Evolutionary conservation across 306 rosid species (phyloP).

Genomic region (Arachis stenosperma): DNA sequence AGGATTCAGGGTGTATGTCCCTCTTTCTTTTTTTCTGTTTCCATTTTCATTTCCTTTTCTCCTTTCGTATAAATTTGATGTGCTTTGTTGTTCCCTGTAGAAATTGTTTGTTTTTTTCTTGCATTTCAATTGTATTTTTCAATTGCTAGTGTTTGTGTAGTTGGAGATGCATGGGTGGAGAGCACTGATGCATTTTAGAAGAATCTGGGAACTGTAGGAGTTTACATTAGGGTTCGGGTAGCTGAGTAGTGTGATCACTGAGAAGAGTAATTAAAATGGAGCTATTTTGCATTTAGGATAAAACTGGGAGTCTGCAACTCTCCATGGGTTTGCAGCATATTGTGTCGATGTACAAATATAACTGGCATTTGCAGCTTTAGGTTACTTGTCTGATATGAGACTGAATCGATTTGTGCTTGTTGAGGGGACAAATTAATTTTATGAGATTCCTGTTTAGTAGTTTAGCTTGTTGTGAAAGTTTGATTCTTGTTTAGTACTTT

Average conservation of each 20-base stretch:
- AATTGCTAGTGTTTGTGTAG: background rate
- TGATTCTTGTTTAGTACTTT: background rate
- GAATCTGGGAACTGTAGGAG: background rate
- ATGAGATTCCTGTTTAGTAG: background rate
- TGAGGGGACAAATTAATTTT: background rate
- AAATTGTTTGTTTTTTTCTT: background rate
- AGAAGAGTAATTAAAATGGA: no score
- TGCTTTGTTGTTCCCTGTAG: background rate
- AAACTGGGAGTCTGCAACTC: background rate
- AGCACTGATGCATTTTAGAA: background rate
- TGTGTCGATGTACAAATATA: background rate
- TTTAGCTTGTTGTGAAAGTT: background rate
- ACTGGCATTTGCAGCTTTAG: background rate
- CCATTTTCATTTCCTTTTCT: background rate
- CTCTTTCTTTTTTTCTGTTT: background rate
- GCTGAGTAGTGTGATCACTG: no score
- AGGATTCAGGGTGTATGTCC: slow-evolving; percentile 71
- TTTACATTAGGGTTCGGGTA: no score
- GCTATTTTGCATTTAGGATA: background rate
- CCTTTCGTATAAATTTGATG: background rate
- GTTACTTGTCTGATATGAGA: background rate
- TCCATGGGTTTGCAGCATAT: background rate
- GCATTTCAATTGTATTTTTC: no score
- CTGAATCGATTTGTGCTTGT: background rate
- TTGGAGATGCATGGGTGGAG: background rate